Evolutionary conservation across 1,139 yeast species (phyloP).

Genomic region (Zygosaccharomyces sapae): DNA sequence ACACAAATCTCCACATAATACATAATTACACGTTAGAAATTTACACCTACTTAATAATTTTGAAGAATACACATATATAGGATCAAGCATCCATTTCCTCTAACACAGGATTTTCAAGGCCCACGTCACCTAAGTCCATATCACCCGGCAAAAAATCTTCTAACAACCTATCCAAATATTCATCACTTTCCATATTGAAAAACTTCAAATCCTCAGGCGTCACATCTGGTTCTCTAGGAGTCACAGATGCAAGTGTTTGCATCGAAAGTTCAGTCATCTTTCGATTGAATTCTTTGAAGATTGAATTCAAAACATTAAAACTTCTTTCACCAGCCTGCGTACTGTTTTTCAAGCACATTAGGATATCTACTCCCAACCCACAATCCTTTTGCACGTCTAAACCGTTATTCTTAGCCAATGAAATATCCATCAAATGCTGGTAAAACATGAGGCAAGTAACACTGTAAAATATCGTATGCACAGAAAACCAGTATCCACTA

Average conservation of each 20-base stretch:
- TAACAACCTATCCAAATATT: constrained; percentile 4
- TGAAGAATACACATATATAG: neutral
- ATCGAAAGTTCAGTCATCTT: constrained; percentile 19
- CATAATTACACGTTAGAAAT: neutral
- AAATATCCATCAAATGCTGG: constrained; percentile 40
- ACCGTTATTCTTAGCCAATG: constrained; percentile 55
- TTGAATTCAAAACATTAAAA: constrained; percentile 64
- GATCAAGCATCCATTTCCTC: neutral
- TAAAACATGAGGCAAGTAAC: constrained; percentile 79
- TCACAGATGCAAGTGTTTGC: constrained; percentile 9
- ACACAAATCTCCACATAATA: no score
- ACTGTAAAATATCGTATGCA: constrained; percentile 80
- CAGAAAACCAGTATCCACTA: constrained; percentile 88
- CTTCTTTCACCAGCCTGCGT: constrained; percentile 72
- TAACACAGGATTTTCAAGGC: neutral
- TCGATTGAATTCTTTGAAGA: constrained; percentile 50
- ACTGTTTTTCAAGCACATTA: constrained; percentile 60
- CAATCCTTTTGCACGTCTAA: constrained; percentile 65
- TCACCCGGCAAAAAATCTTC: constrained; percentile 5
- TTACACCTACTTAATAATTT: neutral
- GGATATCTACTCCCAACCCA: constrained; percentile 64
- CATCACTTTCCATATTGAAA: constrained; percentile 6
- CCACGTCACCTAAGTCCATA: neutral
- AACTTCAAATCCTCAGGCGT: constrained; percentile 4
- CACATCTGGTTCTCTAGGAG: constrained; percentile 1